Base-by-base conservation (phyloP, 148 eudicot species). In the Dianthus caryophyllus region DNA sequence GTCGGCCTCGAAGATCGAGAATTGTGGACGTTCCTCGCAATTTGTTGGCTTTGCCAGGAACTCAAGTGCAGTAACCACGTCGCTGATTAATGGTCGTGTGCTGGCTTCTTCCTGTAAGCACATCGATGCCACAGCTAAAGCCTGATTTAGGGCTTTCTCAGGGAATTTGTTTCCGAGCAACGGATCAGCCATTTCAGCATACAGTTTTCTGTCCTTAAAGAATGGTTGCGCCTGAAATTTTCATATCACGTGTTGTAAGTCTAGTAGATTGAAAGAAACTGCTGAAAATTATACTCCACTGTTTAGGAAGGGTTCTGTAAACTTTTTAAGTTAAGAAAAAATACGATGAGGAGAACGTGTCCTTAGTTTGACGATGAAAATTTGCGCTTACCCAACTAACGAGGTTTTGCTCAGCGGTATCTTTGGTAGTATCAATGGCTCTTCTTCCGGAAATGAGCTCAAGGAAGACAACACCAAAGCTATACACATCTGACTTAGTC, bases 381-480 rank as follows among this genome's bases (percentile, higher is more conserved):
- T 2, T 25, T 59, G 20, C 5, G 66, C 87, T 59, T 84, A 89
- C 96, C 96, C 96, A 89, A 59, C 79, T 39, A 65, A 83, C 75
- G 49, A 89, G 70, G 72, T 86, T 86, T 53, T 86, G 87, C 71
- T 89, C 89, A 11, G 72, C 76, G 9, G 81, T 64, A n/a, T 85
- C 78, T 84, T 76, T 89, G 46, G 70, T 72, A 25, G 79, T 73
- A 60, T 89, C 96, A 9, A 89, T 79, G 54, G 79, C 87, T 83
- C 85, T 81, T 68, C 89, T 78, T 22, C 96, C 96, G 0, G 96
- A 78, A 18, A 89, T 84, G 7, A 89, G 80, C 83, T 89, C 96
- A 47, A 89, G 82, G 66, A 89, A 79, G 27, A 89, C 96, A 16
- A 89, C 91, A 25, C 96, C 96, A 55, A 84, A 87, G 80, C 93